Base-by-base conservation (phyloP, 2,329 filamentous ascomycete species). In the Venturia aucupariae region DNA sequence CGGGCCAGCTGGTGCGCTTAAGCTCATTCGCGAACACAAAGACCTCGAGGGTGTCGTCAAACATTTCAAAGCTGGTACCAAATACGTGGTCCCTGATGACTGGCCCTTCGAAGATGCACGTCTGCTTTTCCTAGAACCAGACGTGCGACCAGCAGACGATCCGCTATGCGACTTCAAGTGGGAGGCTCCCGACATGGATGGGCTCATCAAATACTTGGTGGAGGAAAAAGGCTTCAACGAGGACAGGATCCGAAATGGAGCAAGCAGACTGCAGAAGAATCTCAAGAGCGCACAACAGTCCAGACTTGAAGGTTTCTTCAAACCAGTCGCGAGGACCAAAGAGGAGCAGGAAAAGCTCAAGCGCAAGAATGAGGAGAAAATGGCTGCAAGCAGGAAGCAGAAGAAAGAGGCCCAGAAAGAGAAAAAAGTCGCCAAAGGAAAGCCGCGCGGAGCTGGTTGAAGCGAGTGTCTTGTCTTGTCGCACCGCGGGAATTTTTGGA, bases 221-320 rank as follows among this genome's bases (percentile, higher is more conserved):
- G 86, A 86, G 6, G 94, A 97, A 73, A 99, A 99, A 79, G 94
- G 92, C 0, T 99, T 99, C 81, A 96, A 87, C 38, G 95, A 99
- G 74, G 94, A 99, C 73, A 84, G 94, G 22, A 94, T 99, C 10
- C 85, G 92, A 44, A 85, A 83, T 54, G 93, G 84, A 35, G 92
- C 90, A 0, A 83, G 86, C 2, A 85, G 90, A 64, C 78, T 99
- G 65, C 85, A 90, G 74, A 99, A 97, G 83, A 94, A 92, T 70
- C 80, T 96, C 68, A 97, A 96, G 82, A 89, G 84, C 60, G 88
- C 88, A 35, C 94, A 97, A 76, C 94, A 99, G 78, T 88, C 90
- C 35, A 84, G 94, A 27, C 80, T 99, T 1, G 93, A 97, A 73
- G 94, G 94, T 0, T 99, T 99, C 80, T 99, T 99, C 83, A 97